Conservation (phyloP, 331 rosid species). For the Quercus tomentella region DNA sequence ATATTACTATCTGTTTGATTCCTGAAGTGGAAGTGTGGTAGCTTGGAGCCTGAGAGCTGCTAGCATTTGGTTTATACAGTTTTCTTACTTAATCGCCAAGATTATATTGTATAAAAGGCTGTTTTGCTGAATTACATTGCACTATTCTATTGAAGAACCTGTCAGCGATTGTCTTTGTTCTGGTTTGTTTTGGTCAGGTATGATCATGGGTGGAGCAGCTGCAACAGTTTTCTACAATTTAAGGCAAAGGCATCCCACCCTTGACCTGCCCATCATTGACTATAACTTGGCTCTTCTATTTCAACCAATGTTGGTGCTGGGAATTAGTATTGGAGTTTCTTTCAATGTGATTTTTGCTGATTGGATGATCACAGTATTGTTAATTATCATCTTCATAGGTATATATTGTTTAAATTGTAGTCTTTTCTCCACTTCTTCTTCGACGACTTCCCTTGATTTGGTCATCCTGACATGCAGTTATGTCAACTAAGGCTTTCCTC, state of each 20-base stretch:
- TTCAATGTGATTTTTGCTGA: conserved; percentile 90
- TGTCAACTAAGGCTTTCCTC: conserved; percentile 73
- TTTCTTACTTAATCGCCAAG: not conserved
- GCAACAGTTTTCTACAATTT: conserved; percentile 90
- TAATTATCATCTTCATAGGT: conserved; percentile 77
- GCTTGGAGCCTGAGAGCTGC: not conserved
- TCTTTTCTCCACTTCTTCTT: not conserved
- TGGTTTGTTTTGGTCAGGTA: conserved; percentile 45
- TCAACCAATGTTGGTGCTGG: conserved; percentile 97
- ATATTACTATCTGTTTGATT: not conserved
- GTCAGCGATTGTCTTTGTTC: not conserved
- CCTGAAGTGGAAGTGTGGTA: not conserved
- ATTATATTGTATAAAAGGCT: not conserved
- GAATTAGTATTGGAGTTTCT: conserved; percentile 86
- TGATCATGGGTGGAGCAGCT: conserved; percentile 91
- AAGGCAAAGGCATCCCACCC: conserved; percentile 77
- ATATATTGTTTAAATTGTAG: not conserved
- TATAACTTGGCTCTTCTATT: conserved; percentile 89
- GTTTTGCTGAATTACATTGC: not conserved
- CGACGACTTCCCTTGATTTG: not conserved
- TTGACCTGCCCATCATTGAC: conserved; percentile 78
- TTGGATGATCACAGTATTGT: conserved; percentile 91
- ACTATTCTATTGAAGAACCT: not conserved
- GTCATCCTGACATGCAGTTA: conserved; percentile 39
- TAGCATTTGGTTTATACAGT: not conserved